Evolutionary conservation across 345 rosid genomes (phyloP).

Genomic region (Gossypium longicalyx): DNA sequence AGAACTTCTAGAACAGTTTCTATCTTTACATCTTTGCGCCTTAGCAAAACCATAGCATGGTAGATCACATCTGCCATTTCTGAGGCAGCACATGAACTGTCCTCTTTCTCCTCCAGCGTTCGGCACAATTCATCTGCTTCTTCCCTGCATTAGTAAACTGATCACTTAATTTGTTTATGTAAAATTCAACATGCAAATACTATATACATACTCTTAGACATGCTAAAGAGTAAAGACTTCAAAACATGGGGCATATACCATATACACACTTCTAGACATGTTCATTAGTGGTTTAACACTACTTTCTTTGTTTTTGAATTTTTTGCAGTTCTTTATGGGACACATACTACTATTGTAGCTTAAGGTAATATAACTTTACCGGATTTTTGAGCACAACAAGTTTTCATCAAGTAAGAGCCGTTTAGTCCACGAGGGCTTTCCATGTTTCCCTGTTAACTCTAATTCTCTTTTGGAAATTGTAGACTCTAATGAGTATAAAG

Average conservation of each 20-base stretch:
- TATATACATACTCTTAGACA: neutral
- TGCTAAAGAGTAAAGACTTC: neutral
- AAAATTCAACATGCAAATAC: neutral
- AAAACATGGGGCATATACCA: neutral
- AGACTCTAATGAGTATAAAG: conserved; percentile 62
- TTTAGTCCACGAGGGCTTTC: conserved; percentile 79
- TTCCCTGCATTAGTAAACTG: conserved; percentile 41
- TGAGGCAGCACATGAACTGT: conserved; percentile 46
- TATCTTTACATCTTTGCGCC: conserved; percentile 41
- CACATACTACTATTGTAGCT: neutral
- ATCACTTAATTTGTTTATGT: neutral
- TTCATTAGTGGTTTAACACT: neutral
- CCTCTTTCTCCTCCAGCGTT: conserved; percentile 73
- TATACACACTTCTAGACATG: neutral
- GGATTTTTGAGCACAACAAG: conserved; percentile 64
- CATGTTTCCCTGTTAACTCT: conserved; percentile 47
- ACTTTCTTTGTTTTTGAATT: neutral
- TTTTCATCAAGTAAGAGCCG: conserved; percentile 43
- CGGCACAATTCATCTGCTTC: conserved; percentile 80
- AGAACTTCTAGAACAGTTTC: conserved; percentile 64
- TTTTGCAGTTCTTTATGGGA: neutral
- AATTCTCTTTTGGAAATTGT: conserved; percentile 63
- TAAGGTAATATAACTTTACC: conserved; percentile 29
- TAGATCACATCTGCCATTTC: conserved; percentile 84
- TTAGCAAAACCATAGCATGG: conserved; percentile 71